Evolutionary conservation across 352 stramenopile genomes (phyloP).

Genomic region (Phytophthora pistaciae): DNA sequence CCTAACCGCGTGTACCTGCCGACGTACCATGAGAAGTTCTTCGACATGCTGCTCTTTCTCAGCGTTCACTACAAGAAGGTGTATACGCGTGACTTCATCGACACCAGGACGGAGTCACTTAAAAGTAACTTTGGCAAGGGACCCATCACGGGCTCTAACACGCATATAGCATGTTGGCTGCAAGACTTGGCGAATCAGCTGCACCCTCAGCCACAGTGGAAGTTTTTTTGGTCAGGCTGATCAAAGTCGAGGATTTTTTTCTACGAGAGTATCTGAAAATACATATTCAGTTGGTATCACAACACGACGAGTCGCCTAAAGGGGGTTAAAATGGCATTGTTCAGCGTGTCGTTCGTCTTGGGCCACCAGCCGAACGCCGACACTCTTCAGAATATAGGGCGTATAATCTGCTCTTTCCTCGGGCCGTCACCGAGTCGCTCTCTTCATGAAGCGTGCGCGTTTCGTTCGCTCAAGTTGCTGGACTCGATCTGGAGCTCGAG

Average conservation of each 20-base stretch:
- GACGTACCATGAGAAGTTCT: background rate
- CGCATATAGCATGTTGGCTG: background rate
- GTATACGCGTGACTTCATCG: background rate
- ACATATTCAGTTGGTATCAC: too few relatives aligned
- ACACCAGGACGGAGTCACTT: background rate
- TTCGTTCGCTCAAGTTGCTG: background rate
- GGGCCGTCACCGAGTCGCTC: too few relatives aligned
- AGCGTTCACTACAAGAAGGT: background rate
- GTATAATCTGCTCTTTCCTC: too few relatives aligned
- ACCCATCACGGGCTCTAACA: background rate
- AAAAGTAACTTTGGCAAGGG: background rate
- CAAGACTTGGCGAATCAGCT: background rate
- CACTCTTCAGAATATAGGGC: background rate
- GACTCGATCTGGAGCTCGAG: background rate
- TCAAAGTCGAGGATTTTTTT: too few relatives aligned
- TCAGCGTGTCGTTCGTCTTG: background rate
- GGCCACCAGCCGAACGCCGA: background rate
- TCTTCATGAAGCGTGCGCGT: background rate
- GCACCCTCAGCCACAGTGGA: background rate
- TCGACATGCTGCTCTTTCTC: background rate
- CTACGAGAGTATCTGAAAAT: too few relatives aligned
- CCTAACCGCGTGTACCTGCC: background rate
- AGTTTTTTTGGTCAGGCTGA: too few relatives aligned
- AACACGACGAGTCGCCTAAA: too few relatives aligned
- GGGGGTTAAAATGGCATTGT: background rate